These are phyloP conservation scores for Penicillium nucicola DNA, from an alignment of 495 filamentous ascomycete species.

Conservation along the genomic window DNA sequence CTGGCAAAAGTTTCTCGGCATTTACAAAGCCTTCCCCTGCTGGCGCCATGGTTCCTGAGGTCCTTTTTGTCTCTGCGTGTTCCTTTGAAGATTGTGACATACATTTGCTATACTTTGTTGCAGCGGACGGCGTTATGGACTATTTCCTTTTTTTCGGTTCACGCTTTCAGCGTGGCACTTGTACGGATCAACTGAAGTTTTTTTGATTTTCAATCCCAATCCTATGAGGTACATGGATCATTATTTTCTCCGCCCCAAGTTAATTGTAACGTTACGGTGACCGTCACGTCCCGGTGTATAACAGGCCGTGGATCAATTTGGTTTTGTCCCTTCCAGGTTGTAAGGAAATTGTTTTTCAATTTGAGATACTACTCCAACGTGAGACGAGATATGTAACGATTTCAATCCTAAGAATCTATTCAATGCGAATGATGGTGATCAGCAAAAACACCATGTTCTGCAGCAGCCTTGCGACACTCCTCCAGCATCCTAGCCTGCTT, in stretches of 20 bases:
- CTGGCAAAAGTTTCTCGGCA: conserved; percentile 1
- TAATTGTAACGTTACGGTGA: no score
- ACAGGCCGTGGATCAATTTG: no score
- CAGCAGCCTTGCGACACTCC: conserved; percentile 64
- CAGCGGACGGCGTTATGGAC: conserved; percentile 28
- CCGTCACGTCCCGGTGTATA: no score
- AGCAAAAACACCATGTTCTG: conserved; percentile 20
- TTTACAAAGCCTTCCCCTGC: conserved; percentile 5
- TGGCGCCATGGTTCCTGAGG: conserved; percentile 8
- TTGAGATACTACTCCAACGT: no score
- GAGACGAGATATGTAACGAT: no score
- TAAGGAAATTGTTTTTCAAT: no score
- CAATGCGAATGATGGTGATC: conserved; percentile 15
- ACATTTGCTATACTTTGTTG: conserved; percentile 12
- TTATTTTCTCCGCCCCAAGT: neutral
- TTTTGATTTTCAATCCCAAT: neutral
- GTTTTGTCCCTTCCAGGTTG: no score
- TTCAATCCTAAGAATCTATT: neutral
- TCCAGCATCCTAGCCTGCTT: conserved; percentile 76
- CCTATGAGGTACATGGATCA: neutral
- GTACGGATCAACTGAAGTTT: conserved; percentile 1
- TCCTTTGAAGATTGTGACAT: conserved; percentile 16
- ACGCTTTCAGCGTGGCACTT: conserved; percentile 1
- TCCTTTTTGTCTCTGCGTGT: neutral
- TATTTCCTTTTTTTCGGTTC: conserved; percentile 5